A percentile compares a stretch with the other conserved stretches of the same genome.
phyloP scores from a whole-genome alignment of 2,329 filamentous ascomycete genomes.

The Cladosporium austrohemisphaericum region DNA sequence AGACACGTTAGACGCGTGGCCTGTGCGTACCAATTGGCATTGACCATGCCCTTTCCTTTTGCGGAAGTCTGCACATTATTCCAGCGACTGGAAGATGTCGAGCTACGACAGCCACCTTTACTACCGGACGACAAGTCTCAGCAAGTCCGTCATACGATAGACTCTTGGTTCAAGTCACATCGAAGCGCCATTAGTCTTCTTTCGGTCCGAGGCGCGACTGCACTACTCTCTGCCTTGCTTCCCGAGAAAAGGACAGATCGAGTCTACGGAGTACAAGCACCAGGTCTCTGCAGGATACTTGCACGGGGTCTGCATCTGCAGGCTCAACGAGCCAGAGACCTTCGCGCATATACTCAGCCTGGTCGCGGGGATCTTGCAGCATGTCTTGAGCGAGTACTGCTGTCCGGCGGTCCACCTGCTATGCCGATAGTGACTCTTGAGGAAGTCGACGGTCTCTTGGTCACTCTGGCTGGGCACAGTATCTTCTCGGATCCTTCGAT shows the following conservation, averaged over 20 bases:
- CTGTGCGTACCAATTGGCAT: not conserved
- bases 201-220: constrained; percentile 53
- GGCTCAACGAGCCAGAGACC: constrained; percentile 55
- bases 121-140: constrained; percentile 31
- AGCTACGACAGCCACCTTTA: constrained; percentile 39
- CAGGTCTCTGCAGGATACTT: constrained; percentile 63
- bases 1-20: not conserved
- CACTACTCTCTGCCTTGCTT: constrained; percentile 71
- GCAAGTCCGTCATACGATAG: constrained; percentile 40
- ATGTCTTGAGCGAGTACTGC: constrained; percentile 65
- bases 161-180: constrained; percentile 67
- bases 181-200: constrained; percentile 55
- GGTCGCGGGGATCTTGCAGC: constrained; percentile 65
- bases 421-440: constrained; percentile 57
- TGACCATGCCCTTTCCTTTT: constrained; percentile 63
- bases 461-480: constrained; percentile 63
- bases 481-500: constrained; percentile 67
- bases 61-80: constrained; percentile 70
- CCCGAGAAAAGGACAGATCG: constrained; percentile 73
- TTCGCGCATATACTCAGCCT: constrained; percentile 60
- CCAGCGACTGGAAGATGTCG: constrained; percentile 58
- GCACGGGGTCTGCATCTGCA: constrained; percentile 64
- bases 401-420: constrained; percentile 48
- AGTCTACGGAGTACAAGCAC: constrained; percentile 67
- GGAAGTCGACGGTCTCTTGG: constrained; percentile 65